Conservation (phyloP, 768 basidiomycete genomes). For the Tulasnella sp. region DNA sequence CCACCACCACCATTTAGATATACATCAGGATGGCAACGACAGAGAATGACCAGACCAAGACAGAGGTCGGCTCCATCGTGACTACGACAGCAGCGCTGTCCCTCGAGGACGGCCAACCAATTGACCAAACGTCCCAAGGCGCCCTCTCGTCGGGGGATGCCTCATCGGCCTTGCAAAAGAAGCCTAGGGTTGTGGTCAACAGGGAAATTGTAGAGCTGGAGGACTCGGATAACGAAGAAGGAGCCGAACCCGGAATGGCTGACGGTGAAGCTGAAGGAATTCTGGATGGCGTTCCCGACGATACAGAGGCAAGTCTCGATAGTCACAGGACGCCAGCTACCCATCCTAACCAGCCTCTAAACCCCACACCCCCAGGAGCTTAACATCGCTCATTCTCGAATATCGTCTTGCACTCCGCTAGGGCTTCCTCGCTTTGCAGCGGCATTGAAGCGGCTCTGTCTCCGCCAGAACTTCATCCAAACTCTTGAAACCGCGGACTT, state of each 20-base stretch:
- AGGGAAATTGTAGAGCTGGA: slow-evolving; percentile 32
- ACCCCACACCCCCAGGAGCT: slow-evolving; percentile 56
- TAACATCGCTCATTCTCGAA: slow-evolving; percentile 75
- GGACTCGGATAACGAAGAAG: slow-evolving; percentile 26
- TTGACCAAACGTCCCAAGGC: not conserved
- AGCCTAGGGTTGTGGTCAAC: not conserved
- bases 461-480: slow-evolving; percentile 81
- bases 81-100: not conserved
- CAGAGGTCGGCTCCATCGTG: not conserved
- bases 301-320: slow-evolving; percentile 61
- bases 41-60: not conserved
- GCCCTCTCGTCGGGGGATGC: not conserved
- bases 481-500: slow-evolving; percentile 70
- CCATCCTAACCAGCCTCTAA: slow-evolving; percentile 18
- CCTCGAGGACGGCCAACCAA: not conserved
- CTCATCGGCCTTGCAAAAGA: not conserved
- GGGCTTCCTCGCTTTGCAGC: slow-evolving; percentile 57
- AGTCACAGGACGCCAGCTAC: slow-evolving; percentile 2
- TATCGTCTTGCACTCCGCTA: slow-evolving; percentile 59
- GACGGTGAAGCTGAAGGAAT: slow-evolving; percentile 48
- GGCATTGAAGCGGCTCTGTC: slow-evolving; percentile 67
- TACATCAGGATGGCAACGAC: not conserved
- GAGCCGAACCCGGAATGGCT: slow-evolving; percentile 22
- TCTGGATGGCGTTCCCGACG: slow-evolving; percentile 73
- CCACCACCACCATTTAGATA: not conserved